A percentile compares a stretch with the other conserved stretches of the same genome.
Evolutionary conservation across 2,329 filamentous ascomycete genomes (phyloP).

Genomic region (Pyricularia grisea): DNA sequence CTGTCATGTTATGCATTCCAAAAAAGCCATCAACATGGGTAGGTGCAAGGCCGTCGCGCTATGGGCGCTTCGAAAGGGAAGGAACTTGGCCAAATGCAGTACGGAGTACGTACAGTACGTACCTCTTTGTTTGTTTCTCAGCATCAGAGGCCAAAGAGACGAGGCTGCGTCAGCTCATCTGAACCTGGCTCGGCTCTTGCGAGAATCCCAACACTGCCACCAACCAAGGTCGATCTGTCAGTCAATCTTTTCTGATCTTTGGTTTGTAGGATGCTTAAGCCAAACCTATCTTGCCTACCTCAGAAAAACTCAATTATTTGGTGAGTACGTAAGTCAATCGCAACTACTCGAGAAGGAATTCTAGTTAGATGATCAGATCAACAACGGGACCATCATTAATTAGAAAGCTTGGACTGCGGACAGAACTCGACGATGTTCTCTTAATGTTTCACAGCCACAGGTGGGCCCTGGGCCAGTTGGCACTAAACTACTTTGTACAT

Average conservation of each 20-base stretch:
- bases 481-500: background rate
- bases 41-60: background rate
- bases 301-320: background rate
- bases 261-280: background rate
- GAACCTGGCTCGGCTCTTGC: background rate
- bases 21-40: background rate
- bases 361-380: background rate
- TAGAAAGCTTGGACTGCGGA: background rate
- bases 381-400: background rate
- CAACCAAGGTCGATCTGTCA: background rate
- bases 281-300: background rate
- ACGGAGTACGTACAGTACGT: background rate
- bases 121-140: background rate
- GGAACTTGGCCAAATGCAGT: background rate
- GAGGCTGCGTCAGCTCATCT: background rate
- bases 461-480: background rate
- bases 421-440: background rate
- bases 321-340: background rate
- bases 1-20: background rate
- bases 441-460: background rate
- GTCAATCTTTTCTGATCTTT: background rate
- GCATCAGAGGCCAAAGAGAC: background rate
- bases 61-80: background rate
- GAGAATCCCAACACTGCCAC: background rate
- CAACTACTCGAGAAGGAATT: background rate